Percentiles rank a stretch among this genome's conserved stretches.
Conservation (phyloP, 208 protist genomes). For the Crithidia bombi region DNA sequence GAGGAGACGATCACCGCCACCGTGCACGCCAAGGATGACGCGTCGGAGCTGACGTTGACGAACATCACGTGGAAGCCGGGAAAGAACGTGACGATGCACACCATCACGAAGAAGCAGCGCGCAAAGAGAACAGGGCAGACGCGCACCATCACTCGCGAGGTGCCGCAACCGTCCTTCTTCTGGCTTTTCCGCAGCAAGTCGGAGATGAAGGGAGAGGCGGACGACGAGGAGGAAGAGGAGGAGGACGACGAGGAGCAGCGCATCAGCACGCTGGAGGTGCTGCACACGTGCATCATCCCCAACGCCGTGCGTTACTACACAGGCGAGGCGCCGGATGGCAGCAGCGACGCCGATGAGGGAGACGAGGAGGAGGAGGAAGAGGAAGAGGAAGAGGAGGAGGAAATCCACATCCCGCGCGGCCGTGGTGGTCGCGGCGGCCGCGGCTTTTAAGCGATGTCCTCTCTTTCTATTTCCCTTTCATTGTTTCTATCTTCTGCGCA, state of each 20-base stretch:
- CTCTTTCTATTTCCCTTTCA: too few species aligned
- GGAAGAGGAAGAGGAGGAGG: conserved; percentile 44
- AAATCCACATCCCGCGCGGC: conserved; percentile 41
- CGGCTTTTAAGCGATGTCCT: conserved; percentile 33
- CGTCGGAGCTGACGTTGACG: conserved; percentile 49
- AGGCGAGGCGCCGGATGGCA: conserved; percentile 83
- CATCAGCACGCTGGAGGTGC: conserved; percentile 48
- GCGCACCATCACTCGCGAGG: conserved; percentile 49
- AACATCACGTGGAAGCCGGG: conserved; percentile 82
- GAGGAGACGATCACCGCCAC: conserved; percentile 71
- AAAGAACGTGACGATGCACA: conserved; percentile 75
- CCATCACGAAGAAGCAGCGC: conserved; percentile 61
- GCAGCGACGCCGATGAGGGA: conserved; percentile 65
- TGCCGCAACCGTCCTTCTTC: conserved; percentile 81
- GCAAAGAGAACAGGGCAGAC: conserved; percentile 48
- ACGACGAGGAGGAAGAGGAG: conserved; percentile 44
- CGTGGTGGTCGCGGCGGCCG: conserved; percentile 39
- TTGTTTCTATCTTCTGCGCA: too few species aligned
- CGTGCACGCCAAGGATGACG: conserved; percentile 49
- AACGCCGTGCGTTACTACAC: conserved; percentile 87
- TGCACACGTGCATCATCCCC: conserved; percentile 79
- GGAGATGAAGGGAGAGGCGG: conserved; percentile 25
- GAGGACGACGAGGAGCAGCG: conserved; percentile 60
- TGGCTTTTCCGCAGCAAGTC: conserved; percentile 65
- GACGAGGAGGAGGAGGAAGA: conserved; percentile 86